Percentiles rank a stretch among this genome's conserved stretches.
These are phyloP conservation scores for Quercus phellos DNA, from an alignment of 331 rosid species.

Conservation along the genomic window DNA sequence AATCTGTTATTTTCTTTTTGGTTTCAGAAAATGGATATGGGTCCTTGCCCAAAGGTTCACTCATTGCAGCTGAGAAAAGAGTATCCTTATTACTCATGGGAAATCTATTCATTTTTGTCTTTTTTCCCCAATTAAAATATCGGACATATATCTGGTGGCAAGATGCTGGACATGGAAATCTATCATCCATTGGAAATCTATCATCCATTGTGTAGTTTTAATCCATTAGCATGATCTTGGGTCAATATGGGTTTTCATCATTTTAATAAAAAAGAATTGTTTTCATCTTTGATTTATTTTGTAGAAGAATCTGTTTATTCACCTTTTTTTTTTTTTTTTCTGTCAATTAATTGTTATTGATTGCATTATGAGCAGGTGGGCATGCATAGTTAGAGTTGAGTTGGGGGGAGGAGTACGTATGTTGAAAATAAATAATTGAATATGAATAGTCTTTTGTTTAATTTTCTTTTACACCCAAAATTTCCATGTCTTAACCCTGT, in stretches of 20 bases:
- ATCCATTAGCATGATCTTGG: neutral
- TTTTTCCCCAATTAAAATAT: neutral
- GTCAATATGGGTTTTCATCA: neutral
- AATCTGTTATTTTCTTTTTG: neutral
- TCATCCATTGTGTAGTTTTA: neutral
- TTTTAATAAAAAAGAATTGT: too few species aligned
- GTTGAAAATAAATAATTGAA: too few species aligned
- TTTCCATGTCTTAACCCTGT: too few species aligned
- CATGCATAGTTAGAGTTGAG: too few species aligned
- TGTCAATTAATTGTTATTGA: too few species aligned
- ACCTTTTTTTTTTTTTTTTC: neutral
- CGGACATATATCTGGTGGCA: neutral
- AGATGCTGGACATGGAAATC: neutral
- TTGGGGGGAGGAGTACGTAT: too few species aligned
- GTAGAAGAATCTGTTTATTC: neutral
- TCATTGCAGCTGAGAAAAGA: constrained; percentile 96
- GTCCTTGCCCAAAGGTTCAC: constrained; percentile 96
- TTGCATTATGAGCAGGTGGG: too few species aligned
- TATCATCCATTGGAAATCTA: neutral
- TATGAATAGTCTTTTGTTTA: too few species aligned
- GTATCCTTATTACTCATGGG: constrained; percentile 60
- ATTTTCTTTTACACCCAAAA: too few species aligned
- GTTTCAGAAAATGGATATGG: constrained; percentile 99
- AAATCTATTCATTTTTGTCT: neutral
- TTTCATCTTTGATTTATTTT: neutral